These are phyloP conservation scores for Myxozyma vanderwaltii DNA, from an alignment of 805 yeast genomes.

Conservation along the genomic window DNA sequence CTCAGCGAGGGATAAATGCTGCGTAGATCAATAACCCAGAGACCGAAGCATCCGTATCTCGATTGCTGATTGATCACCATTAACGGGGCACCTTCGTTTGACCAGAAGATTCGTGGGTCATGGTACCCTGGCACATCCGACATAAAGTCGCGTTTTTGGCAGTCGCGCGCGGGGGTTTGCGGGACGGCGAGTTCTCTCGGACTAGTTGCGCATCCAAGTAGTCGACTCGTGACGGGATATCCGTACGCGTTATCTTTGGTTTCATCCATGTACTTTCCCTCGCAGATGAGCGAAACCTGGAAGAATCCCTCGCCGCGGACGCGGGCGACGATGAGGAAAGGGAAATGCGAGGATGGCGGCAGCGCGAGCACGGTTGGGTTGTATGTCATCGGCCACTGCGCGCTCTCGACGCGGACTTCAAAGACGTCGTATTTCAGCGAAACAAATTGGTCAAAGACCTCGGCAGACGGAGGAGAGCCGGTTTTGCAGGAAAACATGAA, in stretches of 20 bases:
- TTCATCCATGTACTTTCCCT: conserved; percentile 27
- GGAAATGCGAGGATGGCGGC: conserved; percentile 32
- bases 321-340: conserved; percentile 30
- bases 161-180: conserved; percentile 31
- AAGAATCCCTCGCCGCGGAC: conserved; percentile 27
- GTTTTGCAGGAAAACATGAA: conserved; percentile 14
- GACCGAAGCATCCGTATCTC: conserved; percentile 33
- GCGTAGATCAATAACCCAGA: conserved; percentile 31
- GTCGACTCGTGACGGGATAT: conserved; percentile 3
- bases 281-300: conserved; percentile 27
- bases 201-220: conserved; percentile 27
- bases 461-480: conserved; percentile 7
- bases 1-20: conserved; percentile 31
- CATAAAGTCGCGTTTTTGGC: conserved; percentile 23
- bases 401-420: conserved; percentile 24
- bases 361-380: conserved; percentile 31
- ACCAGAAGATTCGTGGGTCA: conserved; percentile 33
- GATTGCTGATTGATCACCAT: conserved; percentile 33
- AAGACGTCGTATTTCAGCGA: conserved; percentile 19
- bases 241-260: conserved; percentile 14
- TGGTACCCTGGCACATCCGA: conserved; percentile 31
- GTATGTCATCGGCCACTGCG: conserved; percentile 27
- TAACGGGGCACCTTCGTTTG: conserved; percentile 31
- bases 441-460: conserved; percentile 23
- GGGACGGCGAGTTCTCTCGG: conserved; percentile 26